phyloP scores from a whole-genome alignment of 306 rosid species.

The Malus orientalis region DNA sequence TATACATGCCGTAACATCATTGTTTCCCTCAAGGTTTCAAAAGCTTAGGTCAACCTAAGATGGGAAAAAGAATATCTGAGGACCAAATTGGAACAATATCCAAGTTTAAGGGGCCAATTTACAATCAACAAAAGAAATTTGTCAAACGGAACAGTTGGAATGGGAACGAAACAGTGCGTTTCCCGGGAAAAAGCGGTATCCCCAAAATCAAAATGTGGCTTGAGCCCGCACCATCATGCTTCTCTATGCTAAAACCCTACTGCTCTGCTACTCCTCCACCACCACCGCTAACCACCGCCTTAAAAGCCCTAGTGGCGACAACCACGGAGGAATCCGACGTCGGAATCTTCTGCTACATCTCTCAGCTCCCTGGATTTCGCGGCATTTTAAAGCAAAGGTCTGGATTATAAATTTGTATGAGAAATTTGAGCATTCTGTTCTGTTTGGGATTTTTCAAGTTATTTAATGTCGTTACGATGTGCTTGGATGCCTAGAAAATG shows the following conservation, averaged over 20 bases:
- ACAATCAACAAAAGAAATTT: background rate
- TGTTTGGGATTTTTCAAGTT: too few species aligned
- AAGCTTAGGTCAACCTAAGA: too few species aligned
- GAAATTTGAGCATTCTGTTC: background rate
- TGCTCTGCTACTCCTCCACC: slow-evolving; percentile 14
- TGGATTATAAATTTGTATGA: background rate
- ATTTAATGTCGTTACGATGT: background rate
- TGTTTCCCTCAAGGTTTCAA: too few species aligned
- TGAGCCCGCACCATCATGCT: slow-evolving; percentile 2
- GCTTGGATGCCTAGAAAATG: background rate
- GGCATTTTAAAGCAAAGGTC: slow-evolving; percentile 26
- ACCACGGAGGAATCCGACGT: slow-evolving; percentile 62
- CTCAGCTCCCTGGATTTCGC: slow-evolving; percentile 80
- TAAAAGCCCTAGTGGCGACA: slow-evolving; percentile 21
- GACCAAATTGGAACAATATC: background rate
- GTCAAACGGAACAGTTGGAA: background rate
- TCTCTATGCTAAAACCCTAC: slow-evolving; percentile 40
- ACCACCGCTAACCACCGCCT: background rate
- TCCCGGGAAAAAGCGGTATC: background rate
- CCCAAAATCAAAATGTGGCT: slow-evolving; percentile 7
- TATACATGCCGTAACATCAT: too few species aligned
- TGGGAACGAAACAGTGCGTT: slow-evolving; percentile 14
- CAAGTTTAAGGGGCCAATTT: background rate
- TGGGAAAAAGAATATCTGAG: background rate
- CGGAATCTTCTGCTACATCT: slow-evolving; percentile 75